Evolutionary conservation across 106 monocot species (phyloP).

Genomic region (Narthecium ossifragum): DNA sequence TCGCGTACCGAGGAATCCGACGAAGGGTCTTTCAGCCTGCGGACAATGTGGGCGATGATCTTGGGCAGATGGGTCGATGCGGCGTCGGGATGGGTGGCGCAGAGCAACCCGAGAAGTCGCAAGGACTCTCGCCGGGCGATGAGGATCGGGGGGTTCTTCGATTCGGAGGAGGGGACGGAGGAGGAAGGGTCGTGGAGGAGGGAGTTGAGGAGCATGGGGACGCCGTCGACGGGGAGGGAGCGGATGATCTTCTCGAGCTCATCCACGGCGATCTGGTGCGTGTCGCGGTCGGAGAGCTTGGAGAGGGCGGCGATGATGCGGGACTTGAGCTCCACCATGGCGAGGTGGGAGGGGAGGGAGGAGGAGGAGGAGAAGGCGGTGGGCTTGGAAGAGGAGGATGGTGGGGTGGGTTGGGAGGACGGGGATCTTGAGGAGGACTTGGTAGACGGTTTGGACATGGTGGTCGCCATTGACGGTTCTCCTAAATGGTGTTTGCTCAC

Average conservation of each 20-base stretch:
- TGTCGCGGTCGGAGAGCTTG: constrained; percentile 97
- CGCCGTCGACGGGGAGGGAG: constrained; percentile 47
- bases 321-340: constrained; percentile 89
- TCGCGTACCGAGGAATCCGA: constrained; percentile 83
- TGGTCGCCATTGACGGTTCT: constrained; percentile 30
- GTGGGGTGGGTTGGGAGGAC: constrained; percentile 1
- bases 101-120: constrained; percentile 57
- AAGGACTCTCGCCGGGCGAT: constrained; percentile 74
- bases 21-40: constrained; percentile 68
- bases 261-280: constrained; percentile 84
- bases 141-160: constrained; percentile 24
- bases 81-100: constrained; percentile 57
- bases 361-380: constrained; percentile 11
- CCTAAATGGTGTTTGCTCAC: too few relatives aligned
- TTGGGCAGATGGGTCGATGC: constrained; percentile 62
- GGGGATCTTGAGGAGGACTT: constrained; percentile 12
- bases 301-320: constrained; percentile 57
- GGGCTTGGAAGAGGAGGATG: constrained; percentile 14
- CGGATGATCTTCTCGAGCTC: constrained; percentile 78
- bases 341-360: constrained; percentile 39
- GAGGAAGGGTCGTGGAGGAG: constrained; percentile 52
- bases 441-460: constrained; percentile 17
- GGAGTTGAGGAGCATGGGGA: constrained; percentile 54
- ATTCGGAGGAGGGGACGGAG: constrained; percentile 12
- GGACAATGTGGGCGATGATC: constrained; percentile 64